Evolutionary conservation across 257 asterid genomes (phyloP).

Genomic region (Lavandula angustifolia): DNA sequence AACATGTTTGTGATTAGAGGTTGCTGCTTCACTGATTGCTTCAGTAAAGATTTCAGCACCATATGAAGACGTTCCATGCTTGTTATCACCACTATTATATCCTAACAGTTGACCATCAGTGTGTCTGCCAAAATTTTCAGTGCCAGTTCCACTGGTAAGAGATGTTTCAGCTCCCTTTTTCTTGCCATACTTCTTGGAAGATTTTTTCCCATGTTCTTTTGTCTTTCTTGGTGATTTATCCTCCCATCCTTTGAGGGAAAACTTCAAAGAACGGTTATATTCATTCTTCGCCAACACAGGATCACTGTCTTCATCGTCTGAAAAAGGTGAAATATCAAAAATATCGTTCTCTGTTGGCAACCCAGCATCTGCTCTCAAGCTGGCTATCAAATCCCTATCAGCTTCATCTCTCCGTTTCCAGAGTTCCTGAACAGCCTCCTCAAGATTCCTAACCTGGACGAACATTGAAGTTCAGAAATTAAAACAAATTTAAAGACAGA

Average conservation of each 20-base stretch:
- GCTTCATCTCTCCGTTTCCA: conserved; percentile 93
- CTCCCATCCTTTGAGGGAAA: conserved; percentile 69
- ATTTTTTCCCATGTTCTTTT: conserved; percentile 67
- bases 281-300: conserved; percentile 50
- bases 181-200: conserved; percentile 66
- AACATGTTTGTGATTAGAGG: conserved; percentile 48
- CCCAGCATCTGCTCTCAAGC: conserved; percentile 90
- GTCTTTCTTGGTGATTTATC: conserved; percentile 72
- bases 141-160: conserved; percentile 38
- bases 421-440: conserved; percentile 92
- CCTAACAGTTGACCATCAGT: conserved; percentile 40
- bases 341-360: conserved; percentile 89
- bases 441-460: conserved; percentile 67
- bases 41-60: conserved; percentile 53
- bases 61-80: conserved; percentile 46
- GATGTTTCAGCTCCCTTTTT: conserved; percentile 51
- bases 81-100: conserved; percentile 38
- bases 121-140: conserved; percentile 42
- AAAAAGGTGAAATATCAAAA: conserved; percentile 75
- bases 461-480: conserved; percentile 7
- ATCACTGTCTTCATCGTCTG: conserved; percentile 85
- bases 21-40: conserved; percentile 48
- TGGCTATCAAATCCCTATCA: conserved; percentile 75
- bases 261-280: conserved; percentile 63
- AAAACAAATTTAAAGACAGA: neutral